Conservation (phyloP, 2,329 filamentous ascomycete species). For the Phaeomoniella chlamydospora region DNA sequence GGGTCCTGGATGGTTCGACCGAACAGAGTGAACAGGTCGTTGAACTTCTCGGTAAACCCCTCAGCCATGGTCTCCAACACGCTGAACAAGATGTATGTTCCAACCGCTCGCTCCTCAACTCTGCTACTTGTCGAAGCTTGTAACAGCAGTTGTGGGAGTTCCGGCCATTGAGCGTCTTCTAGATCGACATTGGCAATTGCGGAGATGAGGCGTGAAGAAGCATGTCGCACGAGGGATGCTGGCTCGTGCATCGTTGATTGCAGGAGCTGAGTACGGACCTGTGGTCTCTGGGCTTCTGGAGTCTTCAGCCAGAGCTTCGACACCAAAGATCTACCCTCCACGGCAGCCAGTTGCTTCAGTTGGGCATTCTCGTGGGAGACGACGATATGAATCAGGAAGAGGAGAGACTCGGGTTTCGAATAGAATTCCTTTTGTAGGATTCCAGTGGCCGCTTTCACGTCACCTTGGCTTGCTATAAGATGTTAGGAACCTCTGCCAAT, state of each 20-base stretch:
- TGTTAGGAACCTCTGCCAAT: constrained; percentile 8
- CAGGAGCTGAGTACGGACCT: constrained; percentile 69
- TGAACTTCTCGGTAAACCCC: constrained; percentile 66
- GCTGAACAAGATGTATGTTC: constrained; percentile 84
- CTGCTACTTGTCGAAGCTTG: constrained; percentile 63
- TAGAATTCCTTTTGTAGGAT: constrained; percentile 91
- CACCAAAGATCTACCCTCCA: constrained; percentile 74
- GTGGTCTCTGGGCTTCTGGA: constrained; percentile 58
- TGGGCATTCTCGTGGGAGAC: constrained; percentile 58
- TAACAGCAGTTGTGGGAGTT: constrained; percentile 65
- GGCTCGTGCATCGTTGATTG: constrained; percentile 72
- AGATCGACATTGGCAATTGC: constrained; percentile 77
- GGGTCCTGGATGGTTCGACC: constrained; percentile 76
- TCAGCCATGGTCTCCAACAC: constrained; percentile 79
- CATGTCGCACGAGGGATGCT: constrained; percentile 64
- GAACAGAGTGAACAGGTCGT: constrained; percentile 71
- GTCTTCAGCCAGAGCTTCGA: constrained; percentile 74
- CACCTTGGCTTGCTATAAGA: constrained; percentile 66
- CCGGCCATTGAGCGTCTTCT: constrained; percentile 69
- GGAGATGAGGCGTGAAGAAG: constrained; percentile 74
- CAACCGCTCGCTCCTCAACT: constrained; percentile 72
- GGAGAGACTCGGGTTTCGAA: constrained; percentile 66
- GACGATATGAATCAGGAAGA: constrained; percentile 76
- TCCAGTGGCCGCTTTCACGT: constrained; percentile 78
- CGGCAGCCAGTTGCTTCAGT: constrained; percentile 78